A percentile compares a stretch with the other conserved stretches of the same genome.
phyloP scores from a whole-genome alignment of 257 asterid species.

The Solanum paucissectum region DNA sequence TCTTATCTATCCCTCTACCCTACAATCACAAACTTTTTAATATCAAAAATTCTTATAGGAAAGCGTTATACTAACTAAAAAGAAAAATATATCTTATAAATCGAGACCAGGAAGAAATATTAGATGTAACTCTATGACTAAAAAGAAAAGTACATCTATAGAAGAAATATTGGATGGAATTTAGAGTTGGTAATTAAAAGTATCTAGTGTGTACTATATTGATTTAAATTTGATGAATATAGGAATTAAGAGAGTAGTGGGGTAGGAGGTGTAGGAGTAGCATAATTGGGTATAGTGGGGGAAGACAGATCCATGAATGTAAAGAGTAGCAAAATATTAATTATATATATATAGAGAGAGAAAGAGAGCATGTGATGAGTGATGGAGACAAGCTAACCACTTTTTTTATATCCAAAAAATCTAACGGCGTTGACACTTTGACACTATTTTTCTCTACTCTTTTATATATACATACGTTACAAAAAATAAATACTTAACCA shows the following conservation, averaged over 20 bases:
- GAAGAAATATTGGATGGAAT: background rate
- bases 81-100: too few relatives aligned
- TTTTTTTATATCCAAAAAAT: background rate
- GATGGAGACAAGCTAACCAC: constrained; percentile 1
- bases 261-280: background rate
- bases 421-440: constrained; percentile 5
- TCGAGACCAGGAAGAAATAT: too few relatives aligned
- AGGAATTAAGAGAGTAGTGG: background rate
- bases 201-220: background rate
- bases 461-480: too few relatives aligned
- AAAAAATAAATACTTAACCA: background rate
- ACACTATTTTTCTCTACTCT: background rate
- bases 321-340: background rate
- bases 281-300: background rate
- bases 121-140: too few relatives aligned
- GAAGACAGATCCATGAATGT: background rate
- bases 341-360: background rate
- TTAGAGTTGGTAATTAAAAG: background rate
- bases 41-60: background rate
- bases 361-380: constrained; percentile 1
- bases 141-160: too few relatives aligned
- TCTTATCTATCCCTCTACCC: background rate
- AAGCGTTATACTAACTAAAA: too few relatives aligned
- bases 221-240: background rate
- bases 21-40: background rate